Evolutionary conservation across 2,329 filamentous ascomycete species (phyloP).

Genomic region (Zasmidium citrigriseum): DNA sequence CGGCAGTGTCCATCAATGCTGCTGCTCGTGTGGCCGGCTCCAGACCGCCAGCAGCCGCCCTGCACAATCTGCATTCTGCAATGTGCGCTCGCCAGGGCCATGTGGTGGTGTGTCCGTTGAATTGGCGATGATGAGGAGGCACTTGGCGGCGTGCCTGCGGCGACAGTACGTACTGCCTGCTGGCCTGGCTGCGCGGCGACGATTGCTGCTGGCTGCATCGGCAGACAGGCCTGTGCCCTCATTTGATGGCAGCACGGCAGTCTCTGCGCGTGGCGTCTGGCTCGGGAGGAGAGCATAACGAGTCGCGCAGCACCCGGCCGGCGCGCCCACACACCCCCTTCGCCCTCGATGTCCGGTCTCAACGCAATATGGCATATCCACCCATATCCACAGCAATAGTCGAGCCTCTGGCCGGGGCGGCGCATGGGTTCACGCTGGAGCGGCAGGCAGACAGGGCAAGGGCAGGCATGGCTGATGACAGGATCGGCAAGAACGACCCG

Average conservation of each 20-base stretch:
- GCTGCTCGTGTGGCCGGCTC: slow-evolving; percentile 4
- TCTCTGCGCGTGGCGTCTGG: background rate
- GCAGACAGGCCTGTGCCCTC: background rate
- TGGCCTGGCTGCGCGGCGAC: too few species aligned
- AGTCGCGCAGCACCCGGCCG: background rate
- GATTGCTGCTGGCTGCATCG: background rate
- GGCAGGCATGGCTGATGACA: background rate
- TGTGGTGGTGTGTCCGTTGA: background rate
- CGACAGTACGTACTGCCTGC: too few species aligned
- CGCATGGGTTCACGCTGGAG: background rate
- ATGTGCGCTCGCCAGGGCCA: background rate
- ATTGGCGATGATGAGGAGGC: background rate
- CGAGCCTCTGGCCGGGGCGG: background rate
- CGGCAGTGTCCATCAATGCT: too few species aligned
- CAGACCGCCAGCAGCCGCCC: background rate
- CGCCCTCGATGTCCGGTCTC: background rate
- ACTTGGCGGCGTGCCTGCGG: background rate
- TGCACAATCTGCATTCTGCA: background rate
- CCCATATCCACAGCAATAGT: background rate
- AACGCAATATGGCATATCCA: background rate
- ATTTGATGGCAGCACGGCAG: background rate
- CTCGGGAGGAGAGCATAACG: background rate
- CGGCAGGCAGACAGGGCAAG: background rate
- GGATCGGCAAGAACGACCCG: background rate
- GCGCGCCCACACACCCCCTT: background rate